Percentiles rank a stretch among this genome's conserved stretches.
These are phyloP conservation scores for Henckelia pumila DNA, from an alignment of 257 asterid genomes.

Conservation along the genomic window DNA sequence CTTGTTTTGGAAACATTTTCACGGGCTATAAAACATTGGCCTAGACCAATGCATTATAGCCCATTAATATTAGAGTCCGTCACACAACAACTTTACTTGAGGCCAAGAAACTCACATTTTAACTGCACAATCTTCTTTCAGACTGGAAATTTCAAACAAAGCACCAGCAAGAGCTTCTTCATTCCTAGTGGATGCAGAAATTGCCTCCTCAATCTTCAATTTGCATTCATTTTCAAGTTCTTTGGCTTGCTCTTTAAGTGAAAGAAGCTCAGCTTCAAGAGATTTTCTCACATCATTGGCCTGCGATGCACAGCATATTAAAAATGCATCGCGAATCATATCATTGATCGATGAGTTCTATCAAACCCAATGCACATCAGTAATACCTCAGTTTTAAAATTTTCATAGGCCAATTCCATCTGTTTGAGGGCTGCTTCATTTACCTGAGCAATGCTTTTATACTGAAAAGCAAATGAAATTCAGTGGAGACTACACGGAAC, in stretches of 20 bases:
- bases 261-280: constrained; percentile 57
- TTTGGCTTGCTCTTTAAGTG: constrained; percentile 47
- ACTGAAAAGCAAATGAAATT: constrained; percentile 46
- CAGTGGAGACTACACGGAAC: constrained; percentile 26
- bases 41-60: too few relatives aligned
- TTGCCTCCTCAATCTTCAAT: constrained; percentile 61
- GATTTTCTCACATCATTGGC: constrained; percentile 59
- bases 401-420: constrained; percentile 63
- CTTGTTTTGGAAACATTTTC: background rate
- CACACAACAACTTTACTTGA: background rate
- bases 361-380: background rate
- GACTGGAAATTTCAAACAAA: constrained; percentile 55
- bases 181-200: constrained; percentile 61
- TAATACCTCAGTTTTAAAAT: constrained; percentile 59
- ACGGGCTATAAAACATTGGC: background rate
- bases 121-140: constrained; percentile 59
- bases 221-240: constrained; percentile 63
- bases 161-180: constrained; percentile 76
- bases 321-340: constrained; percentile 8
- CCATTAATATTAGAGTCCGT: background rate
- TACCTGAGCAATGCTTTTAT: constrained; percentile 80
- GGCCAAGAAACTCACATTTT: constrained; percentile 49
- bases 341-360: constrained; percentile 7
- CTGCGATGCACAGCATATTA: constrained; percentile 31
- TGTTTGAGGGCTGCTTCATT: constrained; percentile 82